Evolutionary conservation across 169 alveolate species (phyloP), one percentile per base, ranked within the genome.

Genomic region (Babesia ovata): DNA sequence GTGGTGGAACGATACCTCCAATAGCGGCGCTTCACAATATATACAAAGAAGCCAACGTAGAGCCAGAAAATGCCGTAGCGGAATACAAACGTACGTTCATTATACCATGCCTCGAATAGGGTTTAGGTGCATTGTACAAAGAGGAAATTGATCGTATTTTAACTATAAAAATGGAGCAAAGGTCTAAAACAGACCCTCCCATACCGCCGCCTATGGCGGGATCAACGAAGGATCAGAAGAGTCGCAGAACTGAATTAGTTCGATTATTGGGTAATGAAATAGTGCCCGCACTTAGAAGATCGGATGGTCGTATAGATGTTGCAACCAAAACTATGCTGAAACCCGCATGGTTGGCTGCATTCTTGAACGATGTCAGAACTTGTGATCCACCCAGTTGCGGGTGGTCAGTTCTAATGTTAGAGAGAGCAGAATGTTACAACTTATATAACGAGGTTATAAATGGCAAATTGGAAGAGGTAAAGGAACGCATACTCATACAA

Each of bases 201-300:
- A 57, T 19, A 33, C 83, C 83, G 45, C 83, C 83, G 4, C 83
- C 83, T n/a, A 59, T 73, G 48, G 39, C 56, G 14, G 78, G 79
- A 21, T 66, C 83, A 46, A 36, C 49, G 0, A 26, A 1, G 16
- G 39, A 36, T 4, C 16, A 67, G 24, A 48, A 29, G 24, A 39
- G 46, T 26, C 72, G 77, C 29, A 73, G 63, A 22, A 59, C 52
- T 2, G 60, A 73, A 73, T 22, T 73, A 19, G 28, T 73, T 8
- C 56, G 63, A 26, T 22, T 57, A 19, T 61, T 73, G 7, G 83
- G 83, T 42, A 7, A 50, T n/a, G 83, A 73, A 29, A 45, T 44
- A 50, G 67, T 9, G 4, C 29, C 52, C 29, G 22, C 8, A 11
- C 56, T 60, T 9, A 24, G 13, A 8, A 19, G 36, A 16, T 2